These are phyloP conservation scores for Rhodosporidiobolus odoratus DNA, from an alignment of 768 basidiomycete species.

Conservation along the genomic window DNA sequence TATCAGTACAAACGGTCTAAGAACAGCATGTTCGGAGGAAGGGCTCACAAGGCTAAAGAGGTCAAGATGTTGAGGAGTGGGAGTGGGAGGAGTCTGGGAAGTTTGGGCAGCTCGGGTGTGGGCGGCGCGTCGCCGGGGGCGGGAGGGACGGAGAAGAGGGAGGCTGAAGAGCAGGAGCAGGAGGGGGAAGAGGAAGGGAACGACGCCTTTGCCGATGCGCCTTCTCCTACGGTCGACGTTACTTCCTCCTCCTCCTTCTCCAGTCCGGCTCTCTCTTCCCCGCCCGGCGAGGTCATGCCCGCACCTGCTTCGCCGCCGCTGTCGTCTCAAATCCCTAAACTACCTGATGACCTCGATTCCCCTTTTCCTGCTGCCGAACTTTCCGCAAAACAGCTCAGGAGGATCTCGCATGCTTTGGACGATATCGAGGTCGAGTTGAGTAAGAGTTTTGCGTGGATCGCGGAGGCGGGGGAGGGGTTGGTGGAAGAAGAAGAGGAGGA, in stretches of 20 bases:
- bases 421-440: constrained; percentile 33
- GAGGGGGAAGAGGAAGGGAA: neutral
- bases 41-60: neutral
- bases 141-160: neutral
- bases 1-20: neutral
- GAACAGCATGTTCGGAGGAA: constrained; percentile 20
- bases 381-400: constrained; percentile 31
- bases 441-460: neutral
- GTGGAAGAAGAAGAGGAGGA: neutral
- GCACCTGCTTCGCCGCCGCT: neutral
- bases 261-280: too few species aligned
- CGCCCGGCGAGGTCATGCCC: too few species aligned
- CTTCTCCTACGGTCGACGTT: neutral
- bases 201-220: constrained; percentile 4
- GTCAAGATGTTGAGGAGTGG: constrained; percentile 12
- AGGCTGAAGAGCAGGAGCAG: neutral
- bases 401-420: constrained; percentile 38
- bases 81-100: neutral
- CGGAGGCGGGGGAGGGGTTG: neutral
- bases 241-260: neutral
- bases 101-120: neutral
- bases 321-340: too few species aligned
- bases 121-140: neutral
- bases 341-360: too few species aligned
- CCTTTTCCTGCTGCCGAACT: neutral